A percentile compares a stretch with the other conserved stretches of the same genome.
phyloP scores from a whole-genome alignment of 768 basidiomycete species.

The Suillus lakei region DNA sequence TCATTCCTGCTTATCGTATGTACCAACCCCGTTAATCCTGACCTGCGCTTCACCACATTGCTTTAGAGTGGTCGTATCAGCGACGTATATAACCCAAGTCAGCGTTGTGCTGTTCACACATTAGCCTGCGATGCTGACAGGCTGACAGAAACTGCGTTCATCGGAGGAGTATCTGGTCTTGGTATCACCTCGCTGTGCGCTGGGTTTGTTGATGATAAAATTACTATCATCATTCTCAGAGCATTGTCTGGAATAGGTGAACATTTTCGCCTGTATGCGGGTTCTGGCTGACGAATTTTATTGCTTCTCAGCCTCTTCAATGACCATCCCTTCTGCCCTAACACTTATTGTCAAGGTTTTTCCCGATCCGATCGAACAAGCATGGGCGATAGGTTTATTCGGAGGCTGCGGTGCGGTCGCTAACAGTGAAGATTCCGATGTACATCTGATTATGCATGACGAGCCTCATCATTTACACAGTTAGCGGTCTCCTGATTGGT shows the following conservation, averaged over 20 bases:
- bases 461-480: constrained; percentile 21
- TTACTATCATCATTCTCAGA: constrained; percentile 53
- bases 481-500: constrained; percentile 46
- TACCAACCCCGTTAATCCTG: neutral
- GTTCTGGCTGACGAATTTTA: constrained; percentile 2
- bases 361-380: constrained; percentile 50
- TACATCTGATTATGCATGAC: neutral
- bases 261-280: constrained; percentile 3
- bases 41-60: neutral
- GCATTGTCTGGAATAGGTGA: constrained; percentile 55
- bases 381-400: constrained; percentile 50
- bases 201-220: constrained; percentile 51
- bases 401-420: constrained; percentile 52
- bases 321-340: constrained; percentile 55
- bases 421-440: constrained; percentile 35
- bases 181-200: constrained; percentile 48
- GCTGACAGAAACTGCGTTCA: constrained; percentile 43
- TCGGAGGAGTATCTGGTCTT: constrained; percentile 45
- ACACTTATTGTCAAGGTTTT: constrained; percentile 54
- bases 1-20: constrained; percentile 37
- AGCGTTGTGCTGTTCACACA: constrained; percentile 9
- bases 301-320: constrained; percentile 41
- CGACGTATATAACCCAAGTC: constrained; percentile 47
- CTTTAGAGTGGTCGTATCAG: constrained; percentile 42
- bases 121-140: neutral